Evolutionary conservation across 1,284 basidiomycete species (phyloP), one percentile per base, ranked within the genome.

Genomic region (Vanrija sp.): DNA sequence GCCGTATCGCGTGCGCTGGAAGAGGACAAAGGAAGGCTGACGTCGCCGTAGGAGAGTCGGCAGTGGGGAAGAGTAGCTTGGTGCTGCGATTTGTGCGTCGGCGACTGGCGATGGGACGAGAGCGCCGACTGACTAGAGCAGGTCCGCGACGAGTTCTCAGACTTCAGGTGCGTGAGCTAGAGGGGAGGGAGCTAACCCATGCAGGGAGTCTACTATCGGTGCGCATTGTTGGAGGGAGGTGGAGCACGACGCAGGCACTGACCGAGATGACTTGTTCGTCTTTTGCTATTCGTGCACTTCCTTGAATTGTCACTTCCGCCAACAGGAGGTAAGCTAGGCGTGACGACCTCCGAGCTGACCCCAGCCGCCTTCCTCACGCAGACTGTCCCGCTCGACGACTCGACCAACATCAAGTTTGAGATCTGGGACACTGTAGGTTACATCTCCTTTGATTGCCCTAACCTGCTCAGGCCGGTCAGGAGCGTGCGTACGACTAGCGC

Each of bases 51-150:
- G 92, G 94, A 68, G 94, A 98, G 79, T 95, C 91, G 43, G 93
- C 95, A 43, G 94, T 98, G 42, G 94, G 94, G 54, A 98, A 98
- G 82, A 96, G 92, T 59, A 94, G 90, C 78, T 78, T 98, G 56
- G 95, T 98, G 51, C 79, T 98, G 61, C 83, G 93, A 55, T 98
- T 98, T 69, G 94, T 98, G 64, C 89, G 73, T 67, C 3, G 38
- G 15, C 23, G 27, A 19, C 27, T 43, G 41, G 42, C 44, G 10
- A 20, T 9, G 6, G 6, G 38, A 18, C 18, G n/a, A 6, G 38
- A 12, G 19, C 38, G 38, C 19, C 19, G n/a, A 39, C 38, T 39
- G 38, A 39, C 38, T 20, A 4, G 15, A 2, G 16, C 53, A 75
- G 73, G 73, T 75, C 24, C 68, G 95, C 76, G 89, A 96, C 75